Conservation (phyloP, 257 asterid species). For the Solanum peruvianum region DNA sequence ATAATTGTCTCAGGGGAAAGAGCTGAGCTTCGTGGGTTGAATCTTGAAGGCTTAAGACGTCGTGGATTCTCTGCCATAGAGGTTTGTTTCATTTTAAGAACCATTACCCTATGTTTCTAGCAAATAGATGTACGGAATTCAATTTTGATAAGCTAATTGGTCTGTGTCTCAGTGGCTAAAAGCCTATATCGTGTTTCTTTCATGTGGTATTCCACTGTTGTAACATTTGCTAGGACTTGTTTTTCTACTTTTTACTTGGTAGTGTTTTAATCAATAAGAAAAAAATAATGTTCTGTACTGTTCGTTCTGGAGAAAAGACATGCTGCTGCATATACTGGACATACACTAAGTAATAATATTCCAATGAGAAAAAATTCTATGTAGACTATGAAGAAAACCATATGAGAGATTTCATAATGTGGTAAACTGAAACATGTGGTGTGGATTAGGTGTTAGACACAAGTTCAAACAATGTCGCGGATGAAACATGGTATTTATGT, state of each 20-base stretch:
- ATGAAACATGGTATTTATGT: background rate
- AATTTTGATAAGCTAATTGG: background rate
- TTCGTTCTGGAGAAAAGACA: background rate
- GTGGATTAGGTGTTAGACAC: background rate
- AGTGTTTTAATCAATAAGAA: too few relatives aligned
- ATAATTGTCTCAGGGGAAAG: conserved; percentile 94
- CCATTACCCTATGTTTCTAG: background rate
- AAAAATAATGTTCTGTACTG: background rate
- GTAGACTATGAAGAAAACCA: background rate
- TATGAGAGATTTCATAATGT: background rate
- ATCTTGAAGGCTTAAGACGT: conserved; percentile 90
- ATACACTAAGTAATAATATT: background rate
- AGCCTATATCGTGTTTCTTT: background rate
- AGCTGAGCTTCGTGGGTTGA: conserved; percentile 88
- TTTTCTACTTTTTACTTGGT: background rate
- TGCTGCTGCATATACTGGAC: background rate
- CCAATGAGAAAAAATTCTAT: background rate
- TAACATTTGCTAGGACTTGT: background rate
- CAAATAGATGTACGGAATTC: background rate
- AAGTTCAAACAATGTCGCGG: background rate
- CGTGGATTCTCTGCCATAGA: conserved; percentile 59
- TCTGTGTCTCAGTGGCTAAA: background rate
- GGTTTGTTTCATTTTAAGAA: conserved; percentile 26
- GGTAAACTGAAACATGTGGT: background rate
- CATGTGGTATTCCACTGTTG: background rate